phyloP scores from a whole-genome alignment of 345 rosid genomes.

The Iberis pinnata region DNA sequence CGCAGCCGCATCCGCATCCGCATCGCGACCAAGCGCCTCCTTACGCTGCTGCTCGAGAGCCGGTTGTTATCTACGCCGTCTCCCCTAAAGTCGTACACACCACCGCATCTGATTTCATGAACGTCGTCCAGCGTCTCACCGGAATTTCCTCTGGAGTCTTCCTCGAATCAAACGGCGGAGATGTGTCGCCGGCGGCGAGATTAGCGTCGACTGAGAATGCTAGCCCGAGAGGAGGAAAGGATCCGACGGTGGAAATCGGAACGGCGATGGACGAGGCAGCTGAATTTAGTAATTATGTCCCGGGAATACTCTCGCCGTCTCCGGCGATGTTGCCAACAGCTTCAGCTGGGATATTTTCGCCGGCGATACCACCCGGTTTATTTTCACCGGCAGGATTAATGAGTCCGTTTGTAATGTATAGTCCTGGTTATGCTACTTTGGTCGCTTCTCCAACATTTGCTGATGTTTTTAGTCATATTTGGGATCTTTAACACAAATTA shows the following conservation, averaged over 20 bases:
- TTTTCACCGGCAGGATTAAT: slow-evolving; percentile 49
- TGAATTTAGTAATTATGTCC: slow-evolving; percentile 34
- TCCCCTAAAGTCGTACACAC: slow-evolving; percentile 79
- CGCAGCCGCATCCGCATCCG: no score
- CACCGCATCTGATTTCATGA: slow-evolving; percentile 55
- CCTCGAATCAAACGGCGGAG: slow-evolving; percentile 34
- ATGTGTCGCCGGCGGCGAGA: slow-evolving; percentile 76
- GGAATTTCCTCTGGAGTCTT: slow-evolving; percentile 53
- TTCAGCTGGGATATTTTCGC: slow-evolving; percentile 49
- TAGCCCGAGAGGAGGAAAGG: slow-evolving; percentile 45
- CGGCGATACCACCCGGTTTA: no score
- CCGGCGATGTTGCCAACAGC: slow-evolving; percentile 50
- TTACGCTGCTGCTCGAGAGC: slow-evolving; percentile 29
- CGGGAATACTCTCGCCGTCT: slow-evolving; percentile 72
- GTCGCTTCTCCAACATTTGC: slow-evolving; percentile 48
- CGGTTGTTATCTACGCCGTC: slow-evolving; percentile 69
- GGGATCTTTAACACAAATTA: slow-evolving; percentile 35
- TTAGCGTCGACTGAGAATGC: slow-evolving; percentile 63
- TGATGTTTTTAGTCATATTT: slow-evolving; percentile 43
- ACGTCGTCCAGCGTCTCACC: slow-evolving; percentile 81
- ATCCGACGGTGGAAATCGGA: slow-evolving; percentile 21
- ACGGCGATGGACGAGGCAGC: slow-evolving; percentile 26
- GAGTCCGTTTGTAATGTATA: slow-evolving; percentile 39
- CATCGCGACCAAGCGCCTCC: slow-evolving; percentile 19
- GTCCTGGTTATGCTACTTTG: slow-evolving; percentile 38